Evolutionary conservation across 2,329 filamentous ascomycete species (phyloP).

Genomic region (Chaetomium sp.): DNA sequence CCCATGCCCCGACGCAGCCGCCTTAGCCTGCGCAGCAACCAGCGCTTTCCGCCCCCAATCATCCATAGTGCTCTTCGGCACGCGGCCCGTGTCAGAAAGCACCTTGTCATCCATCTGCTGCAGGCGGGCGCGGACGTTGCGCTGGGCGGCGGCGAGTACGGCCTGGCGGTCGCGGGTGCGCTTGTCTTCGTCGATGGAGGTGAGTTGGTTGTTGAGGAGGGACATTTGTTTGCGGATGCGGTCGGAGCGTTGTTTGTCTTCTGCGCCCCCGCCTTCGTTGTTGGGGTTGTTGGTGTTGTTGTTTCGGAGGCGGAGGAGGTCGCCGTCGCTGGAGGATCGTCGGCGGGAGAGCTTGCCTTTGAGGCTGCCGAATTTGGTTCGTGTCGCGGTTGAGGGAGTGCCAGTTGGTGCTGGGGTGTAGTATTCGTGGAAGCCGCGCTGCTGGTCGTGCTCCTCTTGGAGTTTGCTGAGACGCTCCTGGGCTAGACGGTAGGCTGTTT

Average conservation of each 20-base stretch:
- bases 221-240: conserved; percentile 76
- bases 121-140: conserved; percentile 75
- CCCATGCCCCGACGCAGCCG: conserved; percentile 51
- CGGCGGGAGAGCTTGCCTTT: conserved; percentile 49
- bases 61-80: conserved; percentile 59
- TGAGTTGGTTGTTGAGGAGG: conserved; percentile 61
- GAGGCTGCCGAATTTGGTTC: conserved; percentile 40
- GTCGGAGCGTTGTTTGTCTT: conserved; percentile 62
- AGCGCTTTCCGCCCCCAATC: conserved; percentile 77
- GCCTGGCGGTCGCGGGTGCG: conserved; percentile 66
- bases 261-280: conserved; percentile 13
- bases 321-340: conserved; percentile 61
- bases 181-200: conserved; percentile 66
- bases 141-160: conserved; percentile 71
- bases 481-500: conserved; percentile 79
- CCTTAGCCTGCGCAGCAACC: conserved; percentile 59
- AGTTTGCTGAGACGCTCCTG: conserved; percentile 77
- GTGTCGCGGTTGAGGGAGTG: conserved; percentile 23
- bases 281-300: too few relatives aligned
- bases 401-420: conserved; percentile 48
- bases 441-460: conserved; percentile 60
- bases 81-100: conserved; percentile 67
- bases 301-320: conserved; percentile 31
- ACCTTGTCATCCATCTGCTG: conserved; percentile 77
- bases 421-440: conserved; percentile 64